A percentile compares a stretch with the other conserved stretches of the same genome.
phyloP scores from a whole-genome alignment of 805 yeast species.

The Blastobotrys terrestris region DNA sequence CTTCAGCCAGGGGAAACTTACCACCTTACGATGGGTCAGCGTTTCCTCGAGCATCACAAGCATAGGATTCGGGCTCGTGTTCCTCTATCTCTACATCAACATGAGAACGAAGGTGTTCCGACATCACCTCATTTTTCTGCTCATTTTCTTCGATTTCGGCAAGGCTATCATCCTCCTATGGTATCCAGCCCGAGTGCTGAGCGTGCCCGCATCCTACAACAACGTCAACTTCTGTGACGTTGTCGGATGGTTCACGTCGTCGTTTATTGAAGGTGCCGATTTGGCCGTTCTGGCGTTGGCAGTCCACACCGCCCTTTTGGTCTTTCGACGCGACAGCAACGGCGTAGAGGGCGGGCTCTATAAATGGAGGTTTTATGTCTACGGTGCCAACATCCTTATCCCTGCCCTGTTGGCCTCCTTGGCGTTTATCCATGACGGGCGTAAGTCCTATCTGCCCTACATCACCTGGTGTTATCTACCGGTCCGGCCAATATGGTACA shows the following conservation, averaged over 20 bases:
- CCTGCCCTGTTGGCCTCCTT: conserved; percentile 67
- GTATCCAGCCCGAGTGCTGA: conserved; percentile 56
- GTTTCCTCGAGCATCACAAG: conserved; percentile 47
- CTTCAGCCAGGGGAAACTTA: conserved; percentile 19
- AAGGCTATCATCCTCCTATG: conserved; percentile 64
- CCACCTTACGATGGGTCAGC: conserved; percentile 36
- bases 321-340: conserved; percentile 55
- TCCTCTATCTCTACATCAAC: conserved; percentile 47
- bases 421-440: conserved; percentile 53
- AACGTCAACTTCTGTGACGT: conserved; percentile 50
- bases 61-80: conserved; percentile 47
- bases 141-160: conserved; percentile 66
- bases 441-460: conserved; percentile 47
- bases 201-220: conserved; percentile 40
- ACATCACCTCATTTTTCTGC: conserved; percentile 49
- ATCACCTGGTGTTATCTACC: conserved; percentile 77
- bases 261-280: conserved; percentile 81
- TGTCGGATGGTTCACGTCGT: conserved; percentile 76
- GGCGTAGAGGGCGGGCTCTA: conserved; percentile 70
- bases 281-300: conserved; percentile 78
- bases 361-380: conserved; percentile 50
- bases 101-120: conserved; percentile 25
- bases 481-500: conserved; percentile 63
- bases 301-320: conserved; percentile 67
- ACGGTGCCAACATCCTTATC: conserved; percentile 48